Evolutionary conservation across 768 basidiomycete species (phyloP).

Genomic region (Tricholoma saponaceum): DNA sequence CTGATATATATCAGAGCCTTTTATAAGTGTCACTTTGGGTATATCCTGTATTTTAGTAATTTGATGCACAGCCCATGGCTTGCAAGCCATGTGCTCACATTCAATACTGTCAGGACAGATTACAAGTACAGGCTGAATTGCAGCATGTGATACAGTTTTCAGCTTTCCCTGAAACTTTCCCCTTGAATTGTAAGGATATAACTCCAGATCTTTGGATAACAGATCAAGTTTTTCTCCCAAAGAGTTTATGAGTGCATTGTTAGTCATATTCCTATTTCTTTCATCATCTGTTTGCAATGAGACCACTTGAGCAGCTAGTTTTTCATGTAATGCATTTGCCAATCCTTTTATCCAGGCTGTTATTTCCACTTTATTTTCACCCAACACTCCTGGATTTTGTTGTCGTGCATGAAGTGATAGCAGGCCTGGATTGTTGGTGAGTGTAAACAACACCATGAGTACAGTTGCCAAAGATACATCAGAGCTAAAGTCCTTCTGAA

Average conservation of each 20-base stretch:
- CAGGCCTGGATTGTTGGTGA: slow-evolving; percentile 8
- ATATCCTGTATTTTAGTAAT: background rate
- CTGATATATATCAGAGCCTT: background rate
- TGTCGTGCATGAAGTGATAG: slow-evolving; percentile 12
- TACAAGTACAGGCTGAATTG: background rate
- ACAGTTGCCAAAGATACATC: slow-evolving; percentile 12
- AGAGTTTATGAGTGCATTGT: background rate
- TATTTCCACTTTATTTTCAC: background rate
- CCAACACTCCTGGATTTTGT: slow-evolving; percentile 1
- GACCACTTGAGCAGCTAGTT: background rate
- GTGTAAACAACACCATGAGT: slow-evolving; percentile 11
- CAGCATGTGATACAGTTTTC: background rate
- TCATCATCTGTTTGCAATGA: background rate
- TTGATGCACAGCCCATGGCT: background rate
- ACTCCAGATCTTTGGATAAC: background rate
- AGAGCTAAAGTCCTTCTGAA: slow-evolving; percentile 8
- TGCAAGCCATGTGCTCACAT: background rate
- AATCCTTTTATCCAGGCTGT: slow-evolving; percentile 12
- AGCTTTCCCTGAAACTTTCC: background rate
- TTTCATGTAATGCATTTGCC: slow-evolving; percentile 3
- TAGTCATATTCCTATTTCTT: background rate
- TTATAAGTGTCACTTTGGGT: background rate
- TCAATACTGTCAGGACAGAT: background rate
- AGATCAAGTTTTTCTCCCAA: background rate
- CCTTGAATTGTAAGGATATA: background rate